Conservation (phyloP, 164 flowering plant species). For the Macadamia integrifolia region DNA sequence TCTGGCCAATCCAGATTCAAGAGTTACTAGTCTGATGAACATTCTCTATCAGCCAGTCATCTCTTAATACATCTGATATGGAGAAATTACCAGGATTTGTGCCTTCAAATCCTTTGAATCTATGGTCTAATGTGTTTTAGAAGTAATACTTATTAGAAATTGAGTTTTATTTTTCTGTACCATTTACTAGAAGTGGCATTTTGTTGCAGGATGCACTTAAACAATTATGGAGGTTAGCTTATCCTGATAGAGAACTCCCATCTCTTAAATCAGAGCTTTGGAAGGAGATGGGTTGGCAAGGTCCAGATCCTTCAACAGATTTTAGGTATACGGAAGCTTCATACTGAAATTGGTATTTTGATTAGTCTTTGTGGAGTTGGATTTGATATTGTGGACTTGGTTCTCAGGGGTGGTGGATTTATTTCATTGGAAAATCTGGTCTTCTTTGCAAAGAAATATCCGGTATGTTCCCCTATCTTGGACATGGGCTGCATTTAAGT, state of each 20-base stretch:
- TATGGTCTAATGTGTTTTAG: background rate
- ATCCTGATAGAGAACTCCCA: conserved; percentile 71
- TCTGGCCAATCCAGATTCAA: too few species aligned
- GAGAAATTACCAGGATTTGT: too few species aligned
- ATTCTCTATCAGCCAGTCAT: too few species aligned
- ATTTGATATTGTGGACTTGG: conserved; percentile 2
- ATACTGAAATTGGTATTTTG: background rate
- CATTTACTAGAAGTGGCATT: background rate
- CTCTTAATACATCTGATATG: too few species aligned
- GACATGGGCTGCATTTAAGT: background rate
- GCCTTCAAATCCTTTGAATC: background rate
- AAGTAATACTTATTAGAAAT: conserved; percentile 2
- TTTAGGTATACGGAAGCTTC: conserved; percentile 50
- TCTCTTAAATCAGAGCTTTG: conserved; percentile 81
- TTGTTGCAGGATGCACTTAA: conserved; percentile 77
- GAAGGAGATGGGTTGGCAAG: conserved; percentile 99
- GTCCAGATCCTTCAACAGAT: conserved; percentile 94
- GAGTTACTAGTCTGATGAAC: too few species aligned
- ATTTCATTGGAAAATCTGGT: conserved; percentile 90
- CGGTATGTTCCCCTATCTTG: conserved; percentile 39
- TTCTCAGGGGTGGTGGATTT: conserved; percentile 86
- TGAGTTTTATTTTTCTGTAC: too few species aligned
- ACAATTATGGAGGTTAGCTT: conserved; percentile 83
- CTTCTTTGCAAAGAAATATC: conserved; percentile 71
- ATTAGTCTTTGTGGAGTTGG: background rate